These are phyloP conservation scores for Melastoma candidum DNA, from an alignment of 441 rosid genomes.

Conservation along the genomic window DNA sequence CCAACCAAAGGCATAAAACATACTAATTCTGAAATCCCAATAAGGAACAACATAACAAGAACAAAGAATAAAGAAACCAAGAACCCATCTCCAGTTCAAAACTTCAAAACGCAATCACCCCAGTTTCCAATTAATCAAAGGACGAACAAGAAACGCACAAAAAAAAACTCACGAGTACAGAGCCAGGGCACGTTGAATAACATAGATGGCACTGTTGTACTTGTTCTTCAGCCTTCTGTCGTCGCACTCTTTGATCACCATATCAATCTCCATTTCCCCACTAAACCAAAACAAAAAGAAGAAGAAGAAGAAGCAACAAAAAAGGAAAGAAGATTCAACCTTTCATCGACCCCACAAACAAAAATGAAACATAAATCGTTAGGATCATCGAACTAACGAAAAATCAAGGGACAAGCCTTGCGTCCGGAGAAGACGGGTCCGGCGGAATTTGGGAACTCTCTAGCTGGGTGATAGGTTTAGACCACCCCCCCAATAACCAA, in stretches of 20 bases:
- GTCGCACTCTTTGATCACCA: slow-evolving; percentile 70
- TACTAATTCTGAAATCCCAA: no score
- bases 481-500: no score
- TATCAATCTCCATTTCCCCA: slow-evolving; percentile 73
- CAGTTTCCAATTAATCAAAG: slow-evolving; percentile 1
- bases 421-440: no score
- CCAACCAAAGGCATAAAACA: no score
- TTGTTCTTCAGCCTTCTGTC: slow-evolving; percentile 90
- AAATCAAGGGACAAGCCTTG: no score
- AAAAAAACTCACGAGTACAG: slow-evolving; percentile 74
- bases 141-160: slow-evolving; percentile 7
- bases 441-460: no score
- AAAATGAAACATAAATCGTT: no score
- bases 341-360: no score
- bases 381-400: no score
- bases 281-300: slow-evolving; percentile 17
- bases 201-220: slow-evolving; percentile 83
- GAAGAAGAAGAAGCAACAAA: neutral
- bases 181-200: slow-evolving; percentile 80
- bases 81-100: neutral
- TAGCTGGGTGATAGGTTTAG: no score
- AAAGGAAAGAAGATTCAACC: slow-evolving; percentile 3
- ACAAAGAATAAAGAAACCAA: no score
- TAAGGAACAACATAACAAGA: no score
- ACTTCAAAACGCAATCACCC: neutral